A percentile compares a stretch with the other conserved stretches of the same genome.
phyloP scores from a whole-genome alignment of 2,329 filamentous ascomycete species.

The Ophiostoma quercus region DNA sequence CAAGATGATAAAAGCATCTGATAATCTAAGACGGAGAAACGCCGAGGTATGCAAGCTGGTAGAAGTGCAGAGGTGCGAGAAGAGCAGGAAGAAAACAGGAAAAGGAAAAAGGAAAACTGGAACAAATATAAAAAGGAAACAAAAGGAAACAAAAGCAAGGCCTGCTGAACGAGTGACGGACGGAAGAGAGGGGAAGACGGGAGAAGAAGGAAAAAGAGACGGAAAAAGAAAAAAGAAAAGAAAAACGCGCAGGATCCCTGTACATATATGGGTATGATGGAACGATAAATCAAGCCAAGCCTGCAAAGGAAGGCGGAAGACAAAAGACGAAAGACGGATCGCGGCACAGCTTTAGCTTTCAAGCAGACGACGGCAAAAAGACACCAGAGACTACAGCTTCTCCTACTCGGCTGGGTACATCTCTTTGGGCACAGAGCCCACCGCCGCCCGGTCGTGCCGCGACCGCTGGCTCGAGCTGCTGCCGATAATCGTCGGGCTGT shows the following conservation, averaged over 20 bases:
- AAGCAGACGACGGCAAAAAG: background rate
- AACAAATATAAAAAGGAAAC: constrained; percentile 2
- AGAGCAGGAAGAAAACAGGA: background rate
- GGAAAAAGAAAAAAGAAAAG: background rate
- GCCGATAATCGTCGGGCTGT: constrained; percentile 37
- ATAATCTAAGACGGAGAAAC: constrained; percentile 2
- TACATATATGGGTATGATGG: constrained; percentile 7
- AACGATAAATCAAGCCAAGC: background rate
- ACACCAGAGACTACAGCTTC: background rate
- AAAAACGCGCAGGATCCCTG: constrained; percentile 10
- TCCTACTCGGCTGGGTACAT: constrained; percentile 28
- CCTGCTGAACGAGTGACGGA: background rate
- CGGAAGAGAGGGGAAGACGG: background rate
- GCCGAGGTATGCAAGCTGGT: background rate
- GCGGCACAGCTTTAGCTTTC: background rate
- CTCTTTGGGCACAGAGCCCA: constrained; percentile 33
- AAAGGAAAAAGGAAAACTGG: background rate
- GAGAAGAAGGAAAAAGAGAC: background rate
- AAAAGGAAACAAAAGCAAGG: background rate
- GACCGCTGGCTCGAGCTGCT: constrained; percentile 36
- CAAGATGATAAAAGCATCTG: background rate
- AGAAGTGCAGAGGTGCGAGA: background rate
- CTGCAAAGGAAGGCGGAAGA: background rate
- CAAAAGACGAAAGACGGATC: background rate
- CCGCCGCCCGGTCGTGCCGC: constrained; percentile 23